Conservation (phyloP, 805 yeast species). For the Dipodascopsis tothii region DNA sequence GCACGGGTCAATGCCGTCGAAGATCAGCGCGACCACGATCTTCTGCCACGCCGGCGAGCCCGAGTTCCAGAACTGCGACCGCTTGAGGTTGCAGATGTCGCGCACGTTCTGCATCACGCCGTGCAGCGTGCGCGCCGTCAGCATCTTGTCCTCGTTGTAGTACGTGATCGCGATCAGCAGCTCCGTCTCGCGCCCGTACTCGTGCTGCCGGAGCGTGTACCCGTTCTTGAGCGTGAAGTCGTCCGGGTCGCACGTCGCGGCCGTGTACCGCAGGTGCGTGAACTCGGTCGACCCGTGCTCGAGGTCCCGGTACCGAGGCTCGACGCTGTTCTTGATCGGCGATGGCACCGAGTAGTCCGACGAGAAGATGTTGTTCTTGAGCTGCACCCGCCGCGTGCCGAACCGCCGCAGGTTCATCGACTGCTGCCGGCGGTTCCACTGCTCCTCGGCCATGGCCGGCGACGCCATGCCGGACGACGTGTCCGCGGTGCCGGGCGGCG, state of each 20-base stretch:
- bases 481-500: neutral
- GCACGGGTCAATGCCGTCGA: slow-evolving; percentile 61
- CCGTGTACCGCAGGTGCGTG: slow-evolving; percentile 51
- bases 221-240: slow-evolving; percentile 48
- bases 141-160: slow-evolving; percentile 59
- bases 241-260: slow-evolving; percentile 65
- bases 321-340: slow-evolving; percentile 34
- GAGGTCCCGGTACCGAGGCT: slow-evolving; percentile 35
- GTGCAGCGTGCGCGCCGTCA: slow-evolving; percentile 54
- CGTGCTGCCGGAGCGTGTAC: slow-evolving; percentile 48
- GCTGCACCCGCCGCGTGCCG: slow-evolving; percentile 34
- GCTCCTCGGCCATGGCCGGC: too few relatives aligned
- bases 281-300: slow-evolving; percentile 39
- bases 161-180: slow-evolving; percentile 56
- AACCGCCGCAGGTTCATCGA: slow-evolving; percentile 27
- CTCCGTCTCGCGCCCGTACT: slow-evolving; percentile 54
- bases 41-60: slow-evolving; percentile 57
- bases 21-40: slow-evolving; percentile 53
- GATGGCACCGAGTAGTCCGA: slow-evolving; percentile 32
- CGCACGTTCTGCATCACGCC: slow-evolving; percentile 57
- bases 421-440: slow-evolving; percentile 31
- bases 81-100: slow-evolving; percentile 46
- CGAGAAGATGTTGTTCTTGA: slow-evolving; percentile 32
- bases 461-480: neutral
- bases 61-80: slow-evolving; percentile 41